Evolutionary conservation across 2,329 filamentous ascomycete genomes (phyloP).

Genomic region (Penicillium sp.): DNA sequence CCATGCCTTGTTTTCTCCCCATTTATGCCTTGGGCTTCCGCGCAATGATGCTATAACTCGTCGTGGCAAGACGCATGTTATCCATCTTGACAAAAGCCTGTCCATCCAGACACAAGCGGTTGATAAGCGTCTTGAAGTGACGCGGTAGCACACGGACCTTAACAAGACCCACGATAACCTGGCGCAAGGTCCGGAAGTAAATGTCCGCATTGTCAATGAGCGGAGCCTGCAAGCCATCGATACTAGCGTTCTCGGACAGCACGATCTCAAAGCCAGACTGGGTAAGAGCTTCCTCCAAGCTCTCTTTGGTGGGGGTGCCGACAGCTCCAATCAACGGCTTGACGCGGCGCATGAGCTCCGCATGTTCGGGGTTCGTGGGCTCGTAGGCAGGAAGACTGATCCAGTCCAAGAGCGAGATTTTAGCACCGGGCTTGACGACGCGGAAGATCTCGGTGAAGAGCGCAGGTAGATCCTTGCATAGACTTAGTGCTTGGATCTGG

Average conservation of each 20-base stretch:
- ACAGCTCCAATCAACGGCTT: constrained; percentile 59
- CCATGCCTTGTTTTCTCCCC: neutral
- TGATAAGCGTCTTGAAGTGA: constrained; percentile 56
- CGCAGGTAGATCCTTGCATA: constrained; percentile 50
- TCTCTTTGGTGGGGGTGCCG: constrained; percentile 53
- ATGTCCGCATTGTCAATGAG: constrained; percentile 57
- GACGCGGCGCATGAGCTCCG: constrained; percentile 54
- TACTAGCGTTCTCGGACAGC: constrained; percentile 54
- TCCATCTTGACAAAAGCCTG: constrained; percentile 60
- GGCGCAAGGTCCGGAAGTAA: constrained; percentile 55
- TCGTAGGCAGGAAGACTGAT: constrained; percentile 54
- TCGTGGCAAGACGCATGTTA: constrained; percentile 53
- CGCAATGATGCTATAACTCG: constrained; percentile 55
- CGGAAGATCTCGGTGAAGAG: constrained; percentile 53
- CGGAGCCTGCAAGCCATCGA: constrained; percentile 53
- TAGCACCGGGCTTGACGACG: constrained; percentile 53
- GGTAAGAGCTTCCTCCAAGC: constrained; percentile 48
- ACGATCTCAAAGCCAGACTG: constrained; percentile 52
- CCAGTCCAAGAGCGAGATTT: constrained; percentile 55
- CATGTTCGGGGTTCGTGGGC: constrained; percentile 48
- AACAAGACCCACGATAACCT: constrained; percentile 51
- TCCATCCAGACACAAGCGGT: constrained; percentile 55
- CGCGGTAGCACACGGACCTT: constrained; percentile 49
- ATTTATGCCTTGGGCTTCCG: constrained; percentile 41
- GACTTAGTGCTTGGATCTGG: constrained; percentile 60